Base-by-base conservation (phyloP, 2,329 filamentous ascomycete species). In the Neonectria coccinea region DNA sequence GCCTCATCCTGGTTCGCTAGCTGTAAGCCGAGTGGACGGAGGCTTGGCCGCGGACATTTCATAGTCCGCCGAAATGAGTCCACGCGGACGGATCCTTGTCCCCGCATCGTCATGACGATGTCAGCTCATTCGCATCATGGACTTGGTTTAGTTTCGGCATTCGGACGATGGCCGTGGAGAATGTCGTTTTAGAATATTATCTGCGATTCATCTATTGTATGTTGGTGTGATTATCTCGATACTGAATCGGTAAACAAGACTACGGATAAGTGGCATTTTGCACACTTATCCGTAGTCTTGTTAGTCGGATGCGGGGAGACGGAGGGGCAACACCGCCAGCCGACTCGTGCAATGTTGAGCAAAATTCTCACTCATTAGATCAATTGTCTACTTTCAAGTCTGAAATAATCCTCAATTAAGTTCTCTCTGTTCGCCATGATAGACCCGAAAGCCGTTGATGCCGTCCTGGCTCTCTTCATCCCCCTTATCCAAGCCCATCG, bases 381-480 rank as follows among this genome's bases (percentile, higher is more conserved):
- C 12, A 12, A 42, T 7, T 18, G 33, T 31, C 12, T 25, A 5
- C 9, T 33, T 20, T 47, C 9, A 22, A 8, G 31, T 18, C 39
- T 53, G 44, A 39, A 39, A 25, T 12, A 41, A 41, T 12, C 29
- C 20, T 51, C 20, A 7, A 41, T 22, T n/a, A 6, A 18, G 31
- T 22, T 33, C 0, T 10, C 11, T 36, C 16, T 39, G 14, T 10
- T 14, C 18, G 52, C 27, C 52, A 73, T 73, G 71, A 73, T 73
- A 31, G 70, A 73, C 5, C 31, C 62, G 2, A 66, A 39, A n/a
- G 69, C 71, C 1, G 61, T 73, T 14, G 64, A 72, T 1, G 11
- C 59, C 2, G 71, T 71, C 4, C n/a, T 73, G 50, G 60, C 59
- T 0, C 59, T 65, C 1, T 72, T 70, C 3, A 18, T 73, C 16